Base-by-base conservation (phyloP, 225 moss, liverwort and hornwort species). In the Thuidium tamariscinum region DNA sequence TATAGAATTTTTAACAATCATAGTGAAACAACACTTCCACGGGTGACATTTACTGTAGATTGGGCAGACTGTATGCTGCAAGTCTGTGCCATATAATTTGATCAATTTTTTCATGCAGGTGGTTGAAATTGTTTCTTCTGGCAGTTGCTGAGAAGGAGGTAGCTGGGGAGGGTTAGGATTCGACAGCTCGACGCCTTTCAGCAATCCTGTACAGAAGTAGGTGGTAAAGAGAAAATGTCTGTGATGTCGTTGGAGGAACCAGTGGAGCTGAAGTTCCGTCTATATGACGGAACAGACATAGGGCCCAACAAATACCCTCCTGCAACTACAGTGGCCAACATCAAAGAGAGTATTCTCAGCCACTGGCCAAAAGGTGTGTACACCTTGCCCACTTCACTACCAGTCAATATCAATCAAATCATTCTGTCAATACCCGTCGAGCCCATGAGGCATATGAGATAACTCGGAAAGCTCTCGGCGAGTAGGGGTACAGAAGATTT, bases 221-320 rank as follows among this genome's bases (percentile, higher is more conserved):
- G 84, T 81, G 81, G 37, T 87, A 41, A 42, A 57, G 81, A 82
- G 77, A 83, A 83, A 54, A 92, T 92, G 92, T 89, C 89, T 87
- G 89, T 92, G 86, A 89, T 92, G 96, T 95, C 97, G 87, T 92
- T 95, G 90, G 97, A 97, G 87, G 97, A 97, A 91, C 89, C 93
- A 84, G 94, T 97, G 92, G 97, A 97, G 94, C 95, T 97, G 80
- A 97, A 95, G 95, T 97, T 97, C 93, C 97, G 97, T 88, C 92
- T 97, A 16, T 93, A 95, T 79, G 97, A 97, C 86, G 97, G 97
- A 89, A 97, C 97, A 77, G 97, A 97, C 79, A 97, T 97, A 92
- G 97, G 97, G 62, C 97, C 97, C 44, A 96, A 91, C 90, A 97
- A 96, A 80, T 97, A 95, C 81, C 93, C 95, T 89, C 96, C 96